Base-by-base conservation (phyloP, 441 rosid genomes). In the Adansonia rubrostipa region DNA sequence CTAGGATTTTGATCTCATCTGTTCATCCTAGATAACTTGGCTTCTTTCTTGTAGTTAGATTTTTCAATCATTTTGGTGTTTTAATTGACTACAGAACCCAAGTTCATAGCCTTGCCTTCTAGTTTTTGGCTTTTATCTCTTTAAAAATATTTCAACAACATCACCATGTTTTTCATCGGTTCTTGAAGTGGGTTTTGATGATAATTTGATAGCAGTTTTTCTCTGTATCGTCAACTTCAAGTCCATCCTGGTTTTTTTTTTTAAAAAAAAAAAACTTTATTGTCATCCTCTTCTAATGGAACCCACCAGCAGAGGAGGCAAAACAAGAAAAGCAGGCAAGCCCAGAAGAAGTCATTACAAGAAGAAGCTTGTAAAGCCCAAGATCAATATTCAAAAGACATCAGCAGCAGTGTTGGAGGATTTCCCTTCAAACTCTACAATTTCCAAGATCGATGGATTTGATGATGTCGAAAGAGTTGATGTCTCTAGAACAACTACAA, bases 401-500 rank as follows among this genome's bases (percentile, higher is more conserved):
- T 11, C 40, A 28, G 14, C 42, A 62, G n/a, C 8, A 57, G 62
- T 3, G 58, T 69, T 14, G 73, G 42, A 48, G 19, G 73, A 48
- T 67, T 67, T 19, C 33, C 33, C 67, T 63, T 62, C 66, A 62
- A 62, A 62, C 42, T 62, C 42, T 62, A 28, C 67, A 42, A 62
- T 9, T 66, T 44, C 51, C 6, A 73, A 74, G 71, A 77, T 9
- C 9, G 60, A 60, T 8, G 63, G 60, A 4, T 50, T 79, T 15
- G 74, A 62, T 62, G 15, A 80, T 67, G 20, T 42, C 14, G 82
- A 72, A 9, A 79, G 11, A 9, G 71, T 22, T 8, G 79, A 60
- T 47, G 81, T 33, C 50, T n/a, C 78, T 51, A 40, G 36, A 33
- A 33, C 36, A 33, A 33, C 84, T 17, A 4, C 48, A 33, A 78